phyloP scores from a whole-genome alignment of 768 basidiomycete species.

The Phanerochaete carnosa region DNA sequence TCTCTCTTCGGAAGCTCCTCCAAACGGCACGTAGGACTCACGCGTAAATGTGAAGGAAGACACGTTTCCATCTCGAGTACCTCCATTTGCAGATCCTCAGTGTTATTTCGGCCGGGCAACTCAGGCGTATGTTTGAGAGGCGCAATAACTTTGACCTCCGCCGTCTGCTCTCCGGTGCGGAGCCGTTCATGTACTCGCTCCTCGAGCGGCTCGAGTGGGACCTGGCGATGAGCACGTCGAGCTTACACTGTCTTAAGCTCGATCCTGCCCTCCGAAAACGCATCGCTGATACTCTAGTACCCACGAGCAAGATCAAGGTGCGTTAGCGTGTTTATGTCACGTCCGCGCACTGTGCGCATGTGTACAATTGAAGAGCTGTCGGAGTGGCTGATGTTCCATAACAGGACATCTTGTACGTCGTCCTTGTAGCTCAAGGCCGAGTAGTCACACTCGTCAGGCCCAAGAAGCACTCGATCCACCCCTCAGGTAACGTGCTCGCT shows the following conservation, averaged over 20 bases:
- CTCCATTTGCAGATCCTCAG: conserved; percentile 91
- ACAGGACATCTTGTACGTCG: conserved; percentile 88
- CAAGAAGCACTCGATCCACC: conserved; percentile 92
- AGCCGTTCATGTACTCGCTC: conserved; percentile 73
- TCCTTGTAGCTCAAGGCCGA: conserved; percentile 74
- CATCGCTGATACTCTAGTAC: conserved; percentile 79
- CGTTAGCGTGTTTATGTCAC: no score
- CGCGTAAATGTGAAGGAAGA: conserved; percentile 61
- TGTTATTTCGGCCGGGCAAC: conserved; percentile 81
- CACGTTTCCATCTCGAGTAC: conserved; percentile 91
- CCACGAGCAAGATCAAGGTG: conserved; percentile 78
- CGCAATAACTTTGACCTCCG: conserved; percentile 90
- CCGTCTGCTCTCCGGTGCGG: conserved; percentile 74
- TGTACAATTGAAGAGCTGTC: not conserved
- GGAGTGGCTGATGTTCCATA: not conserved
- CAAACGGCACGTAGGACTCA: conserved; percentile 10
- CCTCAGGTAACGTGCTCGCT: conserved; percentile 53
- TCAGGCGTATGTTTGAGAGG: conserved; percentile 82
- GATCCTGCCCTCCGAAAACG: conserved; percentile 66
- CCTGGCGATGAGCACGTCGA: conserved; percentile 78
- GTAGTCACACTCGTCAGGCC: conserved; percentile 89
- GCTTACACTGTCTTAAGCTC: conserved; percentile 76
- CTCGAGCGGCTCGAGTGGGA: conserved; percentile 71
- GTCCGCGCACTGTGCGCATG: not conserved
- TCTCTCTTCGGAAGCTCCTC: not conserved